Evolutionary conservation across 2,329 filamentous ascomycete genomes (phyloP), one percentile per base, ranked within the genome.

Genomic region (Fusarium sp.): DNA sequence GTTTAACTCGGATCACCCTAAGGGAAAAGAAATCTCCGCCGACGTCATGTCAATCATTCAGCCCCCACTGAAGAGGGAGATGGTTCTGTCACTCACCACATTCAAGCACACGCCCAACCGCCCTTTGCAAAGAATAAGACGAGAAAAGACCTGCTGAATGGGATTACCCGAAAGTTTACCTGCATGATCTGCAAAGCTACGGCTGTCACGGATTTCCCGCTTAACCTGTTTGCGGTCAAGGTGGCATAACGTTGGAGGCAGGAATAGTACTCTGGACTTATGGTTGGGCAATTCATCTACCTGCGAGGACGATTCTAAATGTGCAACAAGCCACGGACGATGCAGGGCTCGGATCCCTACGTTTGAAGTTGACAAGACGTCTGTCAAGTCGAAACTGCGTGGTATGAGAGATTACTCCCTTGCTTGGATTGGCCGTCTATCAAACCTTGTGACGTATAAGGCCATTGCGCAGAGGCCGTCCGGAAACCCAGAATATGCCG

Each of bases 371-470:
- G 24, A 43, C 18, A 6, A 51, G 45, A 38, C 14, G 5, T 28
- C 13, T 43, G 20, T 49, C 34, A 46, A 20, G 22, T 17, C 38
- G 28, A 28, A 26, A 51, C 17, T 56, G 51, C 24, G 53, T 52
- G 48, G 44, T 52, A 44, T 68, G 44, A 46, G 20, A 17, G 17
- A 33, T 49, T 42, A n/a, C 53, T 59, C 63, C 64, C 58, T 67
- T 67, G 46, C 64, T 53, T 53, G 22, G 24, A 43, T 53, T 62
- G 46, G 46, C 36, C 24, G 51, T 36, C 31, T 39, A 70, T 64
- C 62, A 67, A 28, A 54, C 63, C 43, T 46, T 63, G 52, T 68
- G 67, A 68, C 62, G 67, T 64, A 55, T 53, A 44, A 50, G 40
- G 46, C 44, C 38, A 46, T 38, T 63, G 58, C 38, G 39, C 54